Base-by-base conservation (phyloP, 164 flowering plant genomes). In the Santalum album region DNA sequence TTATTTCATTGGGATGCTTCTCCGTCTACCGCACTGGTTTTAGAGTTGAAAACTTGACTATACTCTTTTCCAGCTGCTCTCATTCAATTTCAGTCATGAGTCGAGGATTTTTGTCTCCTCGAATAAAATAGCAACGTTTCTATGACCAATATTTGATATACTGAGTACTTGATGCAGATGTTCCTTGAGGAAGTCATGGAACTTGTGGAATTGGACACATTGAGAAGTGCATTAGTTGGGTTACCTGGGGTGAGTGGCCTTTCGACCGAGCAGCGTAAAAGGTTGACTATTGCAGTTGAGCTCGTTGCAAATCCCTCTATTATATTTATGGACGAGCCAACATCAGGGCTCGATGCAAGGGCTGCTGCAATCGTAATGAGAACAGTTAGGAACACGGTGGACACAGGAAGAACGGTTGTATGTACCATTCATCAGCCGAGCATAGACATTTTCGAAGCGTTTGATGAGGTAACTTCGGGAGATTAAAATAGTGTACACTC, bases 201-300 rank as follows among this genome's bases (percentile, higher is more conserved):
- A 35, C 74, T 73, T 45, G 78, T 74, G 18, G 75, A 74, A 35
- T 60, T 75, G 25, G 51, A 59, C 32, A 43, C 72, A 12, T 49
- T 75, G 58, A 72, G 72, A 56, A 51, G 59, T n/a, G 76, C 65
- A n/a, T 61, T 75, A 7, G 79, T 75, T 19, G 79, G 79, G 18
- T 57, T 75, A 51, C 79, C 79, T 12, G 76, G 79, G 9, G 69
- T 71, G 3, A 72, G 45, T 50, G 79, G 79, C 44, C 72, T 75
- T 9, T 75, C 79, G 23, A 75, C 71, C 6, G 79, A 75, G 67
- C 79, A 75, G 56, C 61, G 79, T 5, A 75, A 75, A 52, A 72
- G 79, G 65, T 56, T 75, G 20, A 74, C 78, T 11, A 75, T 75
- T 42, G 79, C 74, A n/a, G 79, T 75, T 27, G 79, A 75, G 64